These are phyloP conservation scores for Vaccinium macrocarpon DNA, from an alignment of 148 eudicot genomes.

Conservation along the genomic window DNA sequence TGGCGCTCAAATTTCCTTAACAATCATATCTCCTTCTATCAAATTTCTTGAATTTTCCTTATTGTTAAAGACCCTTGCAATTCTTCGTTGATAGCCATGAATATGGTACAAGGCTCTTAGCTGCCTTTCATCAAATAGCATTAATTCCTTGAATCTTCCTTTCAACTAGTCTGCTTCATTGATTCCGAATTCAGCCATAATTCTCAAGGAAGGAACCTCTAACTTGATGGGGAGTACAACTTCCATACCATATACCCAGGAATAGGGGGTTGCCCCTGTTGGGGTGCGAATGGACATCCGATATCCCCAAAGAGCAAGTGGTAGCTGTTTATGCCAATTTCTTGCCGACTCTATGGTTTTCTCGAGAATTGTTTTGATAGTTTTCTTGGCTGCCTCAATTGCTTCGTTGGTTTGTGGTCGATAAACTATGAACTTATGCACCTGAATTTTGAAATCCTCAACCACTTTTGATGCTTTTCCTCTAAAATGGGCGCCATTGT, in stretches of 20 bases:
- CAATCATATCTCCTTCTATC: too few species aligned
- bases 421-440: background rate
- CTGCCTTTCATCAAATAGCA: too few species aligned
- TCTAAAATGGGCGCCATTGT: background rate
- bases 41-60: too few species aligned
- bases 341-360: background rate
- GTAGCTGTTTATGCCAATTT: background rate
- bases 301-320: background rate
- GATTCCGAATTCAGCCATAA: background rate
- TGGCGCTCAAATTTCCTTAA: too few species aligned
- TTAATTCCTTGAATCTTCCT: too few species aligned
- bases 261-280: background rate
- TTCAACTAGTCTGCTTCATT: too few species aligned
- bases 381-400: background rate
- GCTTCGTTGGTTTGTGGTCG: background rate
- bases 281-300: background rate
- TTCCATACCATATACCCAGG: background rate
- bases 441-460: background rate
- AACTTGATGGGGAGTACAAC: background rate
- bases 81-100: too few species aligned
- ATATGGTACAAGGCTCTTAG: too few species aligned
- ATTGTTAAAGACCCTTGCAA: too few species aligned
- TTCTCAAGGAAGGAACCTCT: background rate
- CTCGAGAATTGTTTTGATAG: background rate
- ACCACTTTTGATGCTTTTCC: fast-evolving